These are phyloP conservation scores for Massospora cicadina DNA, from an alignment of 371 early-diverging fungal genomes.

Conservation along the genomic window DNA sequence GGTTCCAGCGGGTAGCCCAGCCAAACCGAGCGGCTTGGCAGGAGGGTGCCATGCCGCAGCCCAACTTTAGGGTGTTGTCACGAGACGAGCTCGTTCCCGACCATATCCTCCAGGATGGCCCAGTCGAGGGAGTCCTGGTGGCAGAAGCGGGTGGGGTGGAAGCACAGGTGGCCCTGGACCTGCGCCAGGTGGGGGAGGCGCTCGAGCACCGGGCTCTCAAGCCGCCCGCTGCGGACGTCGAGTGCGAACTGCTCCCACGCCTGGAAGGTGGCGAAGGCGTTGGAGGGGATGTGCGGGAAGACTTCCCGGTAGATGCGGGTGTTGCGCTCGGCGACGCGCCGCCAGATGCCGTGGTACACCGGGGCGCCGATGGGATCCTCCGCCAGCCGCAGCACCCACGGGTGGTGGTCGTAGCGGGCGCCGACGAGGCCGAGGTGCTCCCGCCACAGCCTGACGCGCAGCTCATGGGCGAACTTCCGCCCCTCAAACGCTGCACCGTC, in stretches of 20 bases:
- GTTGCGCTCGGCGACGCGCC: background rate
- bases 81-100: constrained; percentile 7
- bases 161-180: background rate
- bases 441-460: constrained; percentile 7
- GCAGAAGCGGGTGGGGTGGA: constrained; percentile 3
- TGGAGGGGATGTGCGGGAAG: constrained; percentile 7
- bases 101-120: constrained; percentile 5
- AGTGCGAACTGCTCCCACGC: constrained; percentile 1
- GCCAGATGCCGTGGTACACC: constrained; percentile 1
- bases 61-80: too few species aligned
- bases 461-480: background rate
- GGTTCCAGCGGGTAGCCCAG: too few species aligned
- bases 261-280: background rate
- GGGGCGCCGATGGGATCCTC: background rate
- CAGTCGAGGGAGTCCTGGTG: constrained; percentile 3
- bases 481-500: constrained; percentile 36
- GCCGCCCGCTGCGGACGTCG: background rate
- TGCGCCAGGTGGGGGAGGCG: background rate
- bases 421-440: constrained; percentile 3
- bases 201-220: background rate
- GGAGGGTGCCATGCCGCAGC: too few species aligned
- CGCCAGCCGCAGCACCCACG: background rate
- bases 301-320: background rate
- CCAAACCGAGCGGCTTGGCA: too few species aligned
- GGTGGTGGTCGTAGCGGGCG: background rate